Evolutionary conservation across 345 rosid genomes (phyloP).

Genomic region (Alliaria petiolata): DNA sequence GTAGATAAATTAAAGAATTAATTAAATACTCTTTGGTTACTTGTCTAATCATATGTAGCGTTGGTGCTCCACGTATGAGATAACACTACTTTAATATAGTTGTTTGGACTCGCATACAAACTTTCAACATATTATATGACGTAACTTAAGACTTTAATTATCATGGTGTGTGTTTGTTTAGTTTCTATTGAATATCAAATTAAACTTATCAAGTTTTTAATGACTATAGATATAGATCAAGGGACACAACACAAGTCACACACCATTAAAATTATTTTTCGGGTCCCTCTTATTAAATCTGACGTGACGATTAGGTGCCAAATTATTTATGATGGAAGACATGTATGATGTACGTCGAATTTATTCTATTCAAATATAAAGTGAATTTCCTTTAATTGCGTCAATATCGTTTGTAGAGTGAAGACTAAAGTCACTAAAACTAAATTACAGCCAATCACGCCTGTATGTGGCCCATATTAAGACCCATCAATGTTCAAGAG

Average conservation of each 20-base stretch:
- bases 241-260: not conserved
- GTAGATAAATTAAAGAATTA: not conserved
- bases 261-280: not conserved
- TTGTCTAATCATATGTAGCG: constrained; percentile 22
- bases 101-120: not conserved
- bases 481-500: too few relatives aligned
- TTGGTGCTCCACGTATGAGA: constrained; percentile 15
- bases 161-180: not conserved
- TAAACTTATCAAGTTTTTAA: not conserved
- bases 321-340: constrained; percentile 19
- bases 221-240: constrained; percentile 16
- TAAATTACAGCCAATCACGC: too few relatives aligned
- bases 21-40: not conserved
- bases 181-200: not conserved
- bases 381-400: not conserved
- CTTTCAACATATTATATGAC: not conserved
- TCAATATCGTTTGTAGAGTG: not conserved
- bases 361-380: not conserved
- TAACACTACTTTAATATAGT: not conserved
- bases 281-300: constrained; percentile 15
- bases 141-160: not conserved
- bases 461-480: not conserved
- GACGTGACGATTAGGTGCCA: constrained; percentile 24
- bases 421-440: too few relatives aligned
- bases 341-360: not conserved